Base-by-base conservation (phyloP, 352 stramenopile genomes). In the Globisporangium megalacanthum region DNA sequence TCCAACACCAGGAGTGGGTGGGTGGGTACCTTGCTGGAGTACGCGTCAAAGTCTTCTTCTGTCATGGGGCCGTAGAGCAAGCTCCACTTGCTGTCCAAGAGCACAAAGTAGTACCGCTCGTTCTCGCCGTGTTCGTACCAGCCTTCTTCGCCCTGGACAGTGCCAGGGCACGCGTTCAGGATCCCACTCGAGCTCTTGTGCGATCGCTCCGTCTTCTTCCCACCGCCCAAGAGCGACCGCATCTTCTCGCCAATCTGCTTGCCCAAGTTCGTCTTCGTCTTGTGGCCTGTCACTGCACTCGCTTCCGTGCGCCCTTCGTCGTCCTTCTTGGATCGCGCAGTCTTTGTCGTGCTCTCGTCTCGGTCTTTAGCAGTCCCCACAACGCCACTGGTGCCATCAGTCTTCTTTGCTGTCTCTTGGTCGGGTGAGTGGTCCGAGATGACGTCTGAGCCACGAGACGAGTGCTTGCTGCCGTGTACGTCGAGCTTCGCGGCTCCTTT, bases 81-180 rank as follows among this genome's bases (percentile, higher is more conserved):
- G 70, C 77, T 91, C 83, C 83, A 94, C 66, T 92, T 94, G 64
- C 74, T 69, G 52, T 94, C 81, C 37, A 91, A 49, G 19, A 92
- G 71, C 17, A 91, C 65, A 57, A 94, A 94, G 65, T 94, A 94
- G 63, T 94, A 94, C 42, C 84, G 81, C 62, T 92, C 84, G 47
- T 88, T 88, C 65, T 92, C 84, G 37, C 84, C 84, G 58, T 94
- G 84, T 59, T 94, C 82, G 65, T 94, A 94, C 84, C 84, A 94
- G 15, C 84, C 84, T 72, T 94, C 84, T 45, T 94, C 84, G 48
- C 84, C 84, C 65, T 94, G 84, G 13, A 83, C 68, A 17, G 84
- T 94, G 36, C 82, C 80, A 7, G 77, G 58, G 61, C 84, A 94
- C 7, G 84, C 81, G 56, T 92, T 94, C 22, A 94, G 56, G 49